Evolutionary conservation across 768 basidiomycete species (phyloP), one percentile per base, ranked within the genome.

Genomic region (Mycena chlorophos): DNA sequence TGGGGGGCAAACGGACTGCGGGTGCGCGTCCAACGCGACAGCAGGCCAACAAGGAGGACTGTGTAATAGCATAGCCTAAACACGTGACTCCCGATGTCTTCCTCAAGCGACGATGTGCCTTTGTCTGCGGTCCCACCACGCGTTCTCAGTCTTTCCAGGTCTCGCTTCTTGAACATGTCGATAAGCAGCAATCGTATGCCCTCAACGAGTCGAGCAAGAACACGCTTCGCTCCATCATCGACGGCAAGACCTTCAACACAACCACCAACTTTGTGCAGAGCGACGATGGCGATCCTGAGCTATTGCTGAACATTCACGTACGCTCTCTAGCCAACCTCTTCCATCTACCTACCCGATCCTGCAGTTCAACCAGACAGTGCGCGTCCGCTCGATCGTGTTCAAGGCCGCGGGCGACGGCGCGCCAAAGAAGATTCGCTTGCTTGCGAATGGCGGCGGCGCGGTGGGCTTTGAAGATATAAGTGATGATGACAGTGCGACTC

Each of bases 1-100:
- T 85, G 75, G 90, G 91, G 12, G 86, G 85, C 69, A 92, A 89
- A 71, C 82, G 88, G 60, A 78, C 79, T 43, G 87, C 89, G 60
- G 80, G 86, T 49, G 85, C 86, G 17, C 84, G 95, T 58, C 94
- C 96, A 30, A 98, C 96, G 19, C 82, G 96, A 54, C 89, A 95
- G 67, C 85, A 98, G 67, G 94, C 96, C 13, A 88, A 46, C 22
- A 46, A 89, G 73, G 91, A 94, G 55, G 96, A 98, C 67, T 95
- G 95, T 77, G 83, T 93, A 52, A 86, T 97, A 25, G 17, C 30
- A n/a, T 52, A 43, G 34, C 5, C 3, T 47, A 28, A 10, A 8
- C 40, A 17, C 42, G 19, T n/a, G n/a, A n/a, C n/a, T n/a, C n/a
- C 31, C 53, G 17, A 58, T 58, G 51, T 37, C 45, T 5, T 20